Evolutionary conservation across 345 rosid species (phyloP).

Genomic region (Dimocarpus longan): DNA sequence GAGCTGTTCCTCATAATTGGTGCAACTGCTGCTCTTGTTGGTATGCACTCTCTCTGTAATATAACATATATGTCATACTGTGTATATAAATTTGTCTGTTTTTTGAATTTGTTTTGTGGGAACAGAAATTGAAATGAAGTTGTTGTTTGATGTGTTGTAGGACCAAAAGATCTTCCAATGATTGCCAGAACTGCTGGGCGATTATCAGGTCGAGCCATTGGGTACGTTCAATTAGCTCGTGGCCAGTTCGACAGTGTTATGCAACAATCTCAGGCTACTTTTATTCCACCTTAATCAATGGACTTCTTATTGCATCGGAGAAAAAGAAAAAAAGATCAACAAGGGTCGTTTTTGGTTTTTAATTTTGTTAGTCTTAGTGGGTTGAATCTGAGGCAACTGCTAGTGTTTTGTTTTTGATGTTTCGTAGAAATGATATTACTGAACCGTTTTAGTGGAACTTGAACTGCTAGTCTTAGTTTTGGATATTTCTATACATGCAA

Average conservation of each 20-base stretch:
- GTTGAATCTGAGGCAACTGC: neutral
- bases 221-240: conserved; percentile 84
- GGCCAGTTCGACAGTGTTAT: conserved; percentile 77
- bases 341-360: neutral
- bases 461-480: neutral
- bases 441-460: neutral
- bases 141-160: conserved; percentile 33
- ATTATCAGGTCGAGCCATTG: conserved; percentile 76
- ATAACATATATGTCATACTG: neutral
- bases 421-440: neutral
- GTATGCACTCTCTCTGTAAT: conserved; percentile 29
- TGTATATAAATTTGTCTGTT: neutral
- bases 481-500: too few species aligned
- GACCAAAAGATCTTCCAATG: conserved; percentile 81
- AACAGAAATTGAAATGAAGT: conserved; percentile 11
- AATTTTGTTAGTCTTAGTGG: neutral
- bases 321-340: too few species aligned
- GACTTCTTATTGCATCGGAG: neutral
- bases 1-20: conserved; percentile 67
- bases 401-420: neutral
- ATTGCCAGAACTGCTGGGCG: conserved; percentile 81
- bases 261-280: conserved; percentile 90
- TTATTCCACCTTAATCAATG: neutral
- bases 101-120: neutral
- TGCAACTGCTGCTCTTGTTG: conserved; percentile 67